phyloP scores from a whole-genome alignment of 2,329 filamentous ascomycete genomes.

The Rhynchosporium secalis region DNA sequence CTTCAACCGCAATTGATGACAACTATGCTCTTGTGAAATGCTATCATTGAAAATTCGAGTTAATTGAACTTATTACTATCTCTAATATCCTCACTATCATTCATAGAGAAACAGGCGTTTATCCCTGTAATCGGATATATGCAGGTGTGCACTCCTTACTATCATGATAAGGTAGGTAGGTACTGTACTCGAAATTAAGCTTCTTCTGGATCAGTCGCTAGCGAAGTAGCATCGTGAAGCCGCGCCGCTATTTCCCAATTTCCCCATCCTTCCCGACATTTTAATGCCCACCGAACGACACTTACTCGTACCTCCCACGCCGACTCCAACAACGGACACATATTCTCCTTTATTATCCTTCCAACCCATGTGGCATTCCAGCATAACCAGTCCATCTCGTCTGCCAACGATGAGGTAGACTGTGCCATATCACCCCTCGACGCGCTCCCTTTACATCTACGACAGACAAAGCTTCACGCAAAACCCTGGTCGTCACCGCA shows the following conservation, averaged over 20 bases:
- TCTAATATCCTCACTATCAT: not conserved
- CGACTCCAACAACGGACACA: constrained; percentile 1
- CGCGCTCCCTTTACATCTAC: constrained; percentile 12
- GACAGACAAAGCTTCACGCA: constrained; percentile 17
- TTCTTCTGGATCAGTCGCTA: constrained; percentile 7
- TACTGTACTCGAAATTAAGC: constrained; percentile 6
- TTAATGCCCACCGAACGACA: not conserved
- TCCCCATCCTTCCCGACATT: constrained; percentile 3
- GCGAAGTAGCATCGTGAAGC: constrained; percentile 5
- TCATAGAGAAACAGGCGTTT: not conserved
- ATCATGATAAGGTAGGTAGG: not conserved
- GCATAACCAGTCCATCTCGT: constrained; percentile 21
- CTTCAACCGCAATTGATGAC: constrained; percentile 2
- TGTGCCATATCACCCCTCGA: constrained; percentile 14
- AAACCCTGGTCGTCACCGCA: constrained; percentile 14
- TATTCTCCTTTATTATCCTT: not conserved
- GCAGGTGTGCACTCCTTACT: not conserved
- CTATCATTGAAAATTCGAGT: not conserved
- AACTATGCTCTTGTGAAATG: not conserved
- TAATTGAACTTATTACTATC: not conserved
- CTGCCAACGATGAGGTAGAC: constrained; percentile 24
- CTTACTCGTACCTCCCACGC: not conserved
- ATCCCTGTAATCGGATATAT: constrained; percentile 1
- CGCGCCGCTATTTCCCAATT: constrained; percentile 2
- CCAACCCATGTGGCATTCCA: constrained; percentile 22